Evolutionary conservation across 148 eudicot species (phyloP).

Genomic region (Euryodendron excelsum): DNA sequence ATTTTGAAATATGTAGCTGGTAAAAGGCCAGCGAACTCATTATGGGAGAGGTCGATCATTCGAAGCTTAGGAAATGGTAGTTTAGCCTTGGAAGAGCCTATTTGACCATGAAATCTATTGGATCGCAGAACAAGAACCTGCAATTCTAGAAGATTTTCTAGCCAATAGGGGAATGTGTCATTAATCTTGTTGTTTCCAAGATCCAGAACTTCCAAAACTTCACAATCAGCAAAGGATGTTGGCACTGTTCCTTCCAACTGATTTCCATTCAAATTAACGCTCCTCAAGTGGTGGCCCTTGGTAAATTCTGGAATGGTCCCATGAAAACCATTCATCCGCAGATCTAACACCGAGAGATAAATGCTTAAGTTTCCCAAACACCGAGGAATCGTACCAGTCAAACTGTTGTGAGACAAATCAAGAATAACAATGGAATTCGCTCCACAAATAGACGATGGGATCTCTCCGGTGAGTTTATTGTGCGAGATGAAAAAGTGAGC

Average conservation of each 20-base stretch:
- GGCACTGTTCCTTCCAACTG: no score
- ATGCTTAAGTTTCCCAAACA: constrained; percentile 13
- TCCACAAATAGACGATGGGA: constrained; percentile 3
- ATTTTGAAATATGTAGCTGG: neutral
- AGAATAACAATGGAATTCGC: constrained; percentile 17
- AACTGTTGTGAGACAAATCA: constrained; percentile 24
- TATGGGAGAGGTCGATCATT: constrained; percentile 26
- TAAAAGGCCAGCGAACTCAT: constrained; percentile 21
- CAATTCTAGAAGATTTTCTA: constrained; percentile 5
- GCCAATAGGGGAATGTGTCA: constrained; percentile 21
- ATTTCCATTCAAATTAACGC: constrained; percentile 19
- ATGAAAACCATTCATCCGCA: constrained; percentile 7
- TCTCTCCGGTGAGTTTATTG: no score
- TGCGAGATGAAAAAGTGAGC: no score
- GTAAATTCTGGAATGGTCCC: constrained; percentile 8
- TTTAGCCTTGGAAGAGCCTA: neutral
- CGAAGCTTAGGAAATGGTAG: constrained; percentile 15
- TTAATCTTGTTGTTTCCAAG: constrained; percentile 27
- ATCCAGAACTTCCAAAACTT: constrained; percentile 21
- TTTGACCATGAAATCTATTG: constrained; percentile 1
- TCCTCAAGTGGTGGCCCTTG: neutral
- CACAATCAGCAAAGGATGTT: constrained; percentile 20
- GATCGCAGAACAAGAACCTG: constrained; percentile 14
- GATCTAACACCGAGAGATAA: constrained; percentile 10
- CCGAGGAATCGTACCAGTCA: constrained; percentile 21